phyloP scores from a whole-genome alignment of 2,329 filamentous ascomycete genomes.

The Chaetomium strumarium region DNA sequence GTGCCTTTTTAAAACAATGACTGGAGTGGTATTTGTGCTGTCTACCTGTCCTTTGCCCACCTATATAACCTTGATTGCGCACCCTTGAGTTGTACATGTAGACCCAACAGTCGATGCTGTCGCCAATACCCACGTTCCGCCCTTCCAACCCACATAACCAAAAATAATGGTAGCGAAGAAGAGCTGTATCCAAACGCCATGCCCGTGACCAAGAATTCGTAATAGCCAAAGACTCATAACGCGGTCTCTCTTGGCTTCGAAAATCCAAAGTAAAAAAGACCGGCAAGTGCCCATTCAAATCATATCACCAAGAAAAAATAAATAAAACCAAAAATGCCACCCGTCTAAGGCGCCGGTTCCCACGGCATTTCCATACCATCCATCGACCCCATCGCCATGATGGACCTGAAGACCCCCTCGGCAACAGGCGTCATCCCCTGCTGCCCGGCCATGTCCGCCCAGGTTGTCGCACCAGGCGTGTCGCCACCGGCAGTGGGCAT shows the following conservation, averaged over 20 bases:
- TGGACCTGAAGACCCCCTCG: conserved; percentile 50
- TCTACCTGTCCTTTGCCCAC: not conserved
- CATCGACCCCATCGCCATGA: conserved; percentile 56
- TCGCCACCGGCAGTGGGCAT: conserved; percentile 26
- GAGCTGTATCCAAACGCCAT: not conserved
- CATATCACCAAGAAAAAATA: not conserved
- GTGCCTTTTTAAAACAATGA: not conserved
- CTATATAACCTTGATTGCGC: too few relatives aligned
- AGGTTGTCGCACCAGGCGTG: conserved; percentile 28
- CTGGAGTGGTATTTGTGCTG: conserved; percentile 4
- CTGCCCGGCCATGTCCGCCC: conserved; percentile 39
- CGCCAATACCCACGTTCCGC: too few relatives aligned
- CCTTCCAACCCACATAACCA: not conserved
- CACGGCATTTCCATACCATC: conserved; percentile 52
- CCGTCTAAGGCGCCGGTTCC: conserved; percentile 30
- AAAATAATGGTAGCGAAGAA: not conserved
- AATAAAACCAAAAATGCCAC: not conserved
- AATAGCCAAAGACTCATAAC: not conserved
- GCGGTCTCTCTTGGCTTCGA: not conserved
- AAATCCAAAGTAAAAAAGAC: not conserved
- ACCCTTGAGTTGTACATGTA: not conserved
- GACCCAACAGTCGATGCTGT: not conserved
- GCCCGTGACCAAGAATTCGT: not conserved
- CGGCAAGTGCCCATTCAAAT: not conserved
- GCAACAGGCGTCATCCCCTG: conserved; percentile 49